Base-by-base conservation (phyloP, 441 rosid species). In the Sinapis alba region DNA sequence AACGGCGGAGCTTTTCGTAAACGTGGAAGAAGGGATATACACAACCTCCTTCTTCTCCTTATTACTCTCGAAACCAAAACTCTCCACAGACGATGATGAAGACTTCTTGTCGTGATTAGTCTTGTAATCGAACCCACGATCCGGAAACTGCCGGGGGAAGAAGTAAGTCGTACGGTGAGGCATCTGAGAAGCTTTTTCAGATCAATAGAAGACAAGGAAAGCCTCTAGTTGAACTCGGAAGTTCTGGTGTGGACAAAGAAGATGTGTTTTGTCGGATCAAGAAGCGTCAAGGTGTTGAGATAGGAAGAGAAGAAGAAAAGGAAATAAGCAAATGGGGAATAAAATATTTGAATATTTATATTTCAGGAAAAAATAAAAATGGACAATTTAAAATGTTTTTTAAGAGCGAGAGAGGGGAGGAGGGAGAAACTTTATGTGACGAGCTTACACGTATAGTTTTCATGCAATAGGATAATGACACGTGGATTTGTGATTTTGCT, bases 81-180 rank as follows among this genome's bases (percentile, higher is more conserved):
- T 77, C 73, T 59, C 80, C 1, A 24, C 21, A 5, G 62, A 60
- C 0, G 68, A 62, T 1, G 71, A 13, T 10, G 5, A 50, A 16
- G 54, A 50, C 11, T 71, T 85, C 77, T 85, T 93, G 81, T 83
- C 97, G 78, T 82, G 93, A 79, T 84, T 81, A 18, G 75, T 78
- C 59, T 87, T 84, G 4, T 80, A 16, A 76, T 86, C 90, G 78
- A 80, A 85, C 18, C 85, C 86, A n/a, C 88, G 90, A 67, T 92
- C 98, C n/a, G 95, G 97, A 72, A 95, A 91, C 80, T 95, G 98
- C 86, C 99, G 86, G 20, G 98, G 99, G 84, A 95, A 95, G 88
- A 95, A 87, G 91, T 95, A 95, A 68, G 99, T 93, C 4, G 99
- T 87, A 62, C 97, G 84, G 81, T 95, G 99, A 82, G 99, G 99